Base-by-base conservation (phyloP, 495 filamentous ascomycete species). In the Talaromyces wortmannii region DNA sequence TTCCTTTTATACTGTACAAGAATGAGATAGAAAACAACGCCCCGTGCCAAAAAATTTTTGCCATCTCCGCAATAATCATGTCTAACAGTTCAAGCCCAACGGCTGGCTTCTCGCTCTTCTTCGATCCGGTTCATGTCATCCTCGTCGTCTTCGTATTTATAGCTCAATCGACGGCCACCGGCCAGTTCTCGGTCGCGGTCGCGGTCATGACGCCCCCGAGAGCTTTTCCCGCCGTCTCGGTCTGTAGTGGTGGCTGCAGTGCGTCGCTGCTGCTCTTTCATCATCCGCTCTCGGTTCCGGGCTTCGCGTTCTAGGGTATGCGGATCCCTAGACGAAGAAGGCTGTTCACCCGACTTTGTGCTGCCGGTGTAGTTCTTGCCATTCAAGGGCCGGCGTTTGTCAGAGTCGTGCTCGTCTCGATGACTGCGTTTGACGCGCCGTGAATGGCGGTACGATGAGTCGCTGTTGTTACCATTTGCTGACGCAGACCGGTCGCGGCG, bases 291-390 rank as follows among this genome's bases (percentile, higher is more conserved):
- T 10, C 87, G 77, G 56, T 91, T 85, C 12, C 88, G 78, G 11
- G 83, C 83, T 64, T 90, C 87, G 13, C 90, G 84, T 63, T 92
- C 90, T 1, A 86, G 71, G 0, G 87, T 86, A 61, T 92, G 85
- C 0, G 85, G 83, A 63, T 96, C 87, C 59, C 79, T 75, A 11
- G 72, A 71, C 0, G 76, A 74, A 7, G 74, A 12, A 17, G 52
- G 7, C 16, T 29, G 48, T 44, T 63, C 59, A 3, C 64, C 58
- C 11, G 55, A 17, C 52, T 59, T 60, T n/a, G 56, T 36, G 31
- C 42, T 36, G 31, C 45, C 52, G 43, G 63, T 31, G 42, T 59
- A 49, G 50, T 65, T 57, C 53, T 59, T 42, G 42, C 61, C 59
- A 13, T 23, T 23, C 23, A 40, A 61, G 30, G 57, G 42, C 7